A percentile compares a stretch with the other conserved stretches of the same genome.
Evolutionary conservation across 345 rosid genomes (phyloP).

Genomic region (Rhizophora mangle): DNA sequence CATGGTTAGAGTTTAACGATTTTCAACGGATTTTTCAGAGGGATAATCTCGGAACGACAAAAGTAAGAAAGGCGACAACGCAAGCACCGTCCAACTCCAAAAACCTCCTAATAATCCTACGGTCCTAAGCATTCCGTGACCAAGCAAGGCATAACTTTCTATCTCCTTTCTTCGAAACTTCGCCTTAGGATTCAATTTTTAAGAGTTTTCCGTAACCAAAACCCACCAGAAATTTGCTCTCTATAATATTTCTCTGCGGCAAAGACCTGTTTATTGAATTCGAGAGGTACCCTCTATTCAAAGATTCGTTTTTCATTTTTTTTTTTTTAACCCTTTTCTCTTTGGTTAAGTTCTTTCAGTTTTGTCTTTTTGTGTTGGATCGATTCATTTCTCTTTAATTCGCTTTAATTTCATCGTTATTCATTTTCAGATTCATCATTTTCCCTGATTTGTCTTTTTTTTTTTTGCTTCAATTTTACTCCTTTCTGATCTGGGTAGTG

Average conservation of each 20-base stretch:
- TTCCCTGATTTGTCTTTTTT: neutral
- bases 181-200: too few species aligned
- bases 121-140: neutral
- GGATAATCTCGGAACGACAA: too few species aligned
- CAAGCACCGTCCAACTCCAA: too few species aligned
- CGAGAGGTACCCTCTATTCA: neutral
- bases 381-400: neutral
- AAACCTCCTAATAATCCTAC: neutral
- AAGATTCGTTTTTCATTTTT: neutral
- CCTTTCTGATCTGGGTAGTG: neutral
- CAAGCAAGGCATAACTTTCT: too few species aligned
- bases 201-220: too few species aligned
- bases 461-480: neutral
- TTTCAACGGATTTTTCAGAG: too few species aligned
- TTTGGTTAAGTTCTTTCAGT: neutral
- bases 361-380: neutral
- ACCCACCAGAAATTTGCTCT: too few species aligned
- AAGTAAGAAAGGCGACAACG: too few species aligned
- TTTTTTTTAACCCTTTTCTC: neutral
- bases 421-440: neutral
- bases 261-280: constrained; percentile 2
- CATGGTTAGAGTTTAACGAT: too few species aligned
- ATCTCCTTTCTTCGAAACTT: neutral
- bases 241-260: neutral
- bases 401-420: neutral